A percentile compares a stretch with the other conserved stretches of the same genome.
Evolutionary conservation across 2,329 filamentous ascomycete genomes (phyloP).

Genomic region (Trichocomaceae sp.): DNA sequence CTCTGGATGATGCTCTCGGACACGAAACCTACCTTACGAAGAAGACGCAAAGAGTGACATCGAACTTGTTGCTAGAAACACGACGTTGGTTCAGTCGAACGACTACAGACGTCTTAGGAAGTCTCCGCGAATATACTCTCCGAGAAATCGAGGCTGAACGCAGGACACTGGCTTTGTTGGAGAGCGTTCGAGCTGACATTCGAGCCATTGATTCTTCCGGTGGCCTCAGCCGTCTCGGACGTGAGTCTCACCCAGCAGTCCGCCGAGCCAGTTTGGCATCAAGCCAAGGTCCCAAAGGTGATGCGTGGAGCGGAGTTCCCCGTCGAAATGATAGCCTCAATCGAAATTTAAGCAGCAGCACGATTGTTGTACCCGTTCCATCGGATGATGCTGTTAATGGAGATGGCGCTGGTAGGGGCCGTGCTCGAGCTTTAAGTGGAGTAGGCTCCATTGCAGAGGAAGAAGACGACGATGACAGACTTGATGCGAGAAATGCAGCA

Average conservation of each 20-base stretch:
- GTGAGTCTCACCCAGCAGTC: slow-evolving; percentile 72
- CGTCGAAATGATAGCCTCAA: slow-evolving; percentile 71
- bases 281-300: slow-evolving; percentile 93
- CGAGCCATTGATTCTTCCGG: slow-evolving; percentile 86
- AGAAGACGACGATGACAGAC: slow-evolving; percentile 77
- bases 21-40: slow-evolving; percentile 74
- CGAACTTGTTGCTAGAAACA: slow-evolving; percentile 81
- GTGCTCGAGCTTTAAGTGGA: slow-evolving; percentile 41
- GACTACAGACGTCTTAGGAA: slow-evolving; percentile 70
- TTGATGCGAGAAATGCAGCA: slow-evolving; percentile 93
- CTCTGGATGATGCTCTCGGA: slow-evolving; percentile 78
- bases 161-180: slow-evolving; percentile 83
- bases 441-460: slow-evolving; percentile 36
- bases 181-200: slow-evolving; percentile 87
- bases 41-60: slow-evolving; percentile 83
- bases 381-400: slow-evolving; percentile 55
- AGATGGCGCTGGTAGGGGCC: slow-evolving; percentile 37
- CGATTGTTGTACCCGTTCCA: slow-evolving; percentile 53
- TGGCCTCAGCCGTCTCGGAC: slow-evolving; percentile 79
- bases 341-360: slow-evolving; percentile 68
- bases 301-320: slow-evolving; percentile 93
- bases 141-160: slow-evolving; percentile 94
- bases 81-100: slow-evolving; percentile 87
- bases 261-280: slow-evolving; percentile 72
- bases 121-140: slow-evolving; percentile 85